Conservation (phyloP, 1,284 basidiomycete genomes). For the Leccinum proximum region DNA sequence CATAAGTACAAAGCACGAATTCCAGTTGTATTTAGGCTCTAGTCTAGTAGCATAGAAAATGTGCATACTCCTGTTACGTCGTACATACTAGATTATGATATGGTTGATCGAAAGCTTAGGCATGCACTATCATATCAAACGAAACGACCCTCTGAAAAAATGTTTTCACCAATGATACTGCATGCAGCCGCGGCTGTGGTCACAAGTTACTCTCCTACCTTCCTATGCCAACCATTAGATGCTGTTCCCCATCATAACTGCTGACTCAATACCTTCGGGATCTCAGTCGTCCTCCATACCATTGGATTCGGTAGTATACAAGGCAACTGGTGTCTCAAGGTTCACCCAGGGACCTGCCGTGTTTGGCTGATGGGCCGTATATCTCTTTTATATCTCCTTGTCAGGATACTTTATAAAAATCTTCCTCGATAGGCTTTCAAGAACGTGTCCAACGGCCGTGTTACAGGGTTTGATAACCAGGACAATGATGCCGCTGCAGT, state of each 20-base stretch:
- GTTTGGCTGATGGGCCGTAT: conserved; percentile 26
- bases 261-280: conserved; percentile 49
- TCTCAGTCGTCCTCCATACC: conserved; percentile 39
- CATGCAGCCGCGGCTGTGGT: conserved; percentile 53
- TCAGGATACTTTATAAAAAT: not conserved
- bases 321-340: conserved; percentile 37
- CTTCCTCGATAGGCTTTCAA: conserved; percentile 44
- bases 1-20: no score
- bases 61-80: no score
- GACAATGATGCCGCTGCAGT: conserved; percentile 39
- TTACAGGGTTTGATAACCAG: conserved; percentile 24
- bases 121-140: conserved; percentile 67
- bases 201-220: conserved; percentile 44
- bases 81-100: no score
- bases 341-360: not conserved
- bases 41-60: no score
- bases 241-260: conserved; percentile 57
- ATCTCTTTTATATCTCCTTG: conserved; percentile 7
- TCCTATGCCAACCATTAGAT: conserved; percentile 42
- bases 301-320: conserved; percentile 54
- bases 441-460: conserved; percentile 40
- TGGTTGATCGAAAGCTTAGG: conserved; percentile 36
- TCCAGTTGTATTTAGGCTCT: no score
- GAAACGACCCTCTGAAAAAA: conserved; percentile 53
- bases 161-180: conserved; percentile 56